phyloP scores from a whole-genome alignment of 2,329 filamentous ascomycete species.

The Falciphora oryzae region DNA sequence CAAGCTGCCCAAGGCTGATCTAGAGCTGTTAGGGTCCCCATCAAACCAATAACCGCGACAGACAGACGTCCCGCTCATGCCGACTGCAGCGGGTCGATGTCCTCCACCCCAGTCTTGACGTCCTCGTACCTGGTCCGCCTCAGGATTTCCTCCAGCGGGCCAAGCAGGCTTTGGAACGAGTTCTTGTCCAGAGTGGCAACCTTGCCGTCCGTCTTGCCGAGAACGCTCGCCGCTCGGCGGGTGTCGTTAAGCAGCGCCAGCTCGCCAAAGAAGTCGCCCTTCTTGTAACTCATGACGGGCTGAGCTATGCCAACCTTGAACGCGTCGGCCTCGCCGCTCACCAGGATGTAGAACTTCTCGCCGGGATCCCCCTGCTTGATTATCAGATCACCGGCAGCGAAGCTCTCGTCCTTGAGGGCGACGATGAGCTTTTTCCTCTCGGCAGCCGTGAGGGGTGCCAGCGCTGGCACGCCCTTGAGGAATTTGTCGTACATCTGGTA shows the following conservation, averaged over 20 bases:
- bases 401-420: slow-evolving; percentile 87
- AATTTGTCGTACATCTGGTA: slow-evolving; percentile 97
- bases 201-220: slow-evolving; percentile 82
- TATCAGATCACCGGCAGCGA: slow-evolving; percentile 70
- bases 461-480: slow-evolving; percentile 84
- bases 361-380: slow-evolving; percentile 90
- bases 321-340: slow-evolving; percentile 80
- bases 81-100: slow-evolving; percentile 59
- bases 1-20: not conserved
- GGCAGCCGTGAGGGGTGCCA: slow-evolving; percentile 78
- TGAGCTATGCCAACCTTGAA: slow-evolving; percentile 68
- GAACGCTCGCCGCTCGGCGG: slow-evolving; percentile 82
- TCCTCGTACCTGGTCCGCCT: slow-evolving; percentile 64
- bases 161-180: slow-evolving; percentile 88
- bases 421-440: slow-evolving; percentile 97
- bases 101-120: slow-evolving; percentile 56
- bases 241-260: slow-evolving; percentile 89
- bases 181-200: slow-evolving; percentile 88
- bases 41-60: not conserved
- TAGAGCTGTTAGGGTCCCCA: not conserved
- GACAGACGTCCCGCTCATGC: slow-evolving; percentile 14
- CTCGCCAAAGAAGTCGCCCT: slow-evolving; percentile 97
- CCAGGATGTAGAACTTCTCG: slow-evolving; percentile 85
- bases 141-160: slow-evolving; percentile 93
- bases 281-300: slow-evolving; percentile 74